Evolutionary conservation across 2,329 filamentous ascomycete genomes (phyloP).

Genomic region (Helicocarpus griseus): DNA sequence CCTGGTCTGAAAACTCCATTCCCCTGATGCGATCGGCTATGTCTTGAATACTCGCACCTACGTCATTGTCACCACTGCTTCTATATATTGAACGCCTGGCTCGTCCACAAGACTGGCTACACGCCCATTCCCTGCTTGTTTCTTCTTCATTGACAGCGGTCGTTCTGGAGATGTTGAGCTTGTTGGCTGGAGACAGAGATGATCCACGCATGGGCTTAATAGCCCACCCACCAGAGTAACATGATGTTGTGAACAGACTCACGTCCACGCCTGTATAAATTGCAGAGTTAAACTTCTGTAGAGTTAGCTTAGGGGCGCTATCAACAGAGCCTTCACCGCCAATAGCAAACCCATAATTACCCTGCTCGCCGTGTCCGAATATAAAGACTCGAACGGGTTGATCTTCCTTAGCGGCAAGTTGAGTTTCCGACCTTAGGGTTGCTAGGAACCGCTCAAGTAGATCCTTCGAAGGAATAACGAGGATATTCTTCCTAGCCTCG

Average conservation of each 20-base stretch:
- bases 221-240: constrained; percentile 7
- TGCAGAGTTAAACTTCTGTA: not conserved
- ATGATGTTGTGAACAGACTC: constrained; percentile 7
- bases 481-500: constrained; percentile 2
- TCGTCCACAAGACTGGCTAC: constrained; percentile 1
- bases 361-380: constrained; percentile 7
- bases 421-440: constrained; percentile 5
- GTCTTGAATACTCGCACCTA: too few relatives aligned
- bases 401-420: constrained; percentile 1
- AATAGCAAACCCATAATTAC: constrained; percentile 1
- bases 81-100: constrained; percentile 6
- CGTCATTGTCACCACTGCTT: constrained; percentile 1
- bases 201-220: not conserved
- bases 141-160: constrained; percentile 1
- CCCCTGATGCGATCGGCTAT: too few relatives aligned
- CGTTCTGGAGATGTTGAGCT: constrained; percentile 4
- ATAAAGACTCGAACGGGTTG: constrained; percentile 6
- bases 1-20: too few relatives aligned
- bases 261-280: constrained; percentile 1
- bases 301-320: not conserved
- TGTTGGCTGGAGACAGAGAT: not conserved
- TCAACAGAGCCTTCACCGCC: not conserved
- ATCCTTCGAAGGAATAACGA: constrained; percentile 3
- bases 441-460: constrained; percentile 7
- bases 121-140: constrained; percentile 4